Conservation (phyloP, 2,329 filamentous ascomycete genomes). For the Penicillium brevicompactum region DNA sequence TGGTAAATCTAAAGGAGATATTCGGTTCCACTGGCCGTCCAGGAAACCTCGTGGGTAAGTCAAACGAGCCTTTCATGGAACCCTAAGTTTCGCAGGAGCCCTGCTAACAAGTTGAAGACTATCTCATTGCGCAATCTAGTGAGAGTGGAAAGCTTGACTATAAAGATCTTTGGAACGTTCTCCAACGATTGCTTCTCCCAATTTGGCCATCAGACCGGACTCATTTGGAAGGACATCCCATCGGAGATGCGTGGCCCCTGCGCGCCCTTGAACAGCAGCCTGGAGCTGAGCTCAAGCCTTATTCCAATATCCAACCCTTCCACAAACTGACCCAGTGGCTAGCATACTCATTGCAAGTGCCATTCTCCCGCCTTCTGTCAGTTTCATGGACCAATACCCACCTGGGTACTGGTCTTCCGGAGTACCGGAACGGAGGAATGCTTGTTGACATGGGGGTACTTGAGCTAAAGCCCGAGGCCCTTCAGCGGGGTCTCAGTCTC, state of each 20-base stretch:
- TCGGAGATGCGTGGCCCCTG: slow-evolving; percentile 57
- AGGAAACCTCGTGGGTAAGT: slow-evolving; percentile 52
- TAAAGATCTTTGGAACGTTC: slow-evolving; percentile 44
- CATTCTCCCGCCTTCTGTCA: slow-evolving; percentile 57
- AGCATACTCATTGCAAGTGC: slow-evolving; percentile 71
- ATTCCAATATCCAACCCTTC: slow-evolving; percentile 52
- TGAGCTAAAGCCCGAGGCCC: slow-evolving; percentile 51
- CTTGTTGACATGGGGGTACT: slow-evolving; percentile 64
- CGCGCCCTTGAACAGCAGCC: slow-evolving; percentile 12
- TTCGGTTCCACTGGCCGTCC: slow-evolving; percentile 50
- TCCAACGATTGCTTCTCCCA: slow-evolving; percentile 52
- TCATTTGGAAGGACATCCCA: slow-evolving; percentile 42
- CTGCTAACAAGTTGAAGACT: slow-evolving; percentile 35
- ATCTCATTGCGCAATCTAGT: slow-evolving; percentile 35
- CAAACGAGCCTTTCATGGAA: background rate
- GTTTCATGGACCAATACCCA: slow-evolving; percentile 56
- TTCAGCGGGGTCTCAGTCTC: slow-evolving; percentile 48
- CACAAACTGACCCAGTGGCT: slow-evolving; percentile 73
- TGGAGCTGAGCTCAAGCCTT: slow-evolving; percentile 6
- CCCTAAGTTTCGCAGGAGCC: background rate
- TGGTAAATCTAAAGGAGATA: slow-evolving; percentile 40
- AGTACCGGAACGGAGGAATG: slow-evolving; percentile 72
- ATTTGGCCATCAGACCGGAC: slow-evolving; percentile 53
- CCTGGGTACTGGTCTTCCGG: slow-evolving; percentile 67
- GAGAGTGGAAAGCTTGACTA: slow-evolving; percentile 38